phyloP scores from a whole-genome alignment of 257 asterid species.

The Verbena officinalis region DNA sequence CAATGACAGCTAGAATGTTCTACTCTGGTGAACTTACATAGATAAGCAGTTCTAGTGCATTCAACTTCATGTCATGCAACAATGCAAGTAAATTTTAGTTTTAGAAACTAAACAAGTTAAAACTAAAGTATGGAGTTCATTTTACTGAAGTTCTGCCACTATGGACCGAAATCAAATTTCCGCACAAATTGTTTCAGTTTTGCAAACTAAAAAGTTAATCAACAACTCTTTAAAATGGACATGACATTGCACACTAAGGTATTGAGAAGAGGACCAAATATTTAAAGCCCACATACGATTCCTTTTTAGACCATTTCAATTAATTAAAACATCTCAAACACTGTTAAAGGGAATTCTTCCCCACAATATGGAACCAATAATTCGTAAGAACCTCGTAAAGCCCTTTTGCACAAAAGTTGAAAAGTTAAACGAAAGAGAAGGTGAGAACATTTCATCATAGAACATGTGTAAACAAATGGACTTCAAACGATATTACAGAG shows the following conservation, averaged over 20 bases:
- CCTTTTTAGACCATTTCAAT: not conserved
- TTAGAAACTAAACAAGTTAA: not conserved
- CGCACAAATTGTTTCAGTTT: constrained; percentile 4
- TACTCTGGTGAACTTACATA: constrained; percentile 9
- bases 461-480: constrained; percentile 11
- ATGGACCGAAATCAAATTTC: constrained; percentile 10
- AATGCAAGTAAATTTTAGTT: not conserved
- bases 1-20: not conserved
- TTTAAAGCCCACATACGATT: not conserved
- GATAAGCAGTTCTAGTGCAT: constrained; percentile 22
- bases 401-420: not conserved
- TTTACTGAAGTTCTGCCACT: constrained; percentile 23
- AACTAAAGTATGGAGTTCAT: not conserved
- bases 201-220: constrained; percentile 16
- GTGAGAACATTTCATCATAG: constrained; percentile 1
- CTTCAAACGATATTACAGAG: constrained; percentile 16
- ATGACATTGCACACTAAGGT: constrained; percentile 3
- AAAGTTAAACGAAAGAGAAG: not conserved
- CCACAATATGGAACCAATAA: not conserved
- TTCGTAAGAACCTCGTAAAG: not conserved
- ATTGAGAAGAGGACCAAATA: not conserved
- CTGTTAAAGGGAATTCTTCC: constrained; percentile 1
- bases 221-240: not conserved
- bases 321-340: not conserved
- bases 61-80: constrained; percentile 17